Evolutionary conservation across 2,329 filamentous ascomycete genomes (phyloP), one percentile per base, ranked within the genome.

Genomic region (Ilyonectria mors-panacis): DNA sequence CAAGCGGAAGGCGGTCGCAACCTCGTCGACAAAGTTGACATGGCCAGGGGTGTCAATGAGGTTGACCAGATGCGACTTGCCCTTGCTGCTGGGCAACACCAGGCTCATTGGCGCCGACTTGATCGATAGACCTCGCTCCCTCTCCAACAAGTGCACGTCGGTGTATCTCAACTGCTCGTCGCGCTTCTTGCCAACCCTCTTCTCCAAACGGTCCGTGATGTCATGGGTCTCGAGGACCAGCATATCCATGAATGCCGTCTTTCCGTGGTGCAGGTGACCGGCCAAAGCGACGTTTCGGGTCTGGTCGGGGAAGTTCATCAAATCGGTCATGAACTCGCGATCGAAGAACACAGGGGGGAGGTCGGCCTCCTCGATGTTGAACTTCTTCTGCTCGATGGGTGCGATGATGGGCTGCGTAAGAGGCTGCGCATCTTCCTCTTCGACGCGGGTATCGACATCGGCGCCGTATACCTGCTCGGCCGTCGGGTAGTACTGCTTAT

Each of bases 401-500:
- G 93, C 94, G 78, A 99, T 93, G 68, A 99, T 98, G 35, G 96
- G 96, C 77, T 98, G 91, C 33, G 93, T 91, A 69, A 99, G 87
- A 53, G 95, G 93, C 80, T 99, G 96, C 66, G 95, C 93, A 85
- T 99, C 96, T 83, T 98, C 96, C 81, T 99, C 96, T 78, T 98
- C 93, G 42, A 99, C 95, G 81, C 97, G 84, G 1, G 95, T 96
- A 83, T 99, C 96, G 75, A 99, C 96, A 82, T 96, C 95, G 75
- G 91, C 88, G 59, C 96, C 96, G 79, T 98, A 99, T 47, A 97
- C 91, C 81, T 99, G 96, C 78, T 95, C 92, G 63, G 96, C 96
- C n/a, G 95, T 97, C 33, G 96, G 96, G 79, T 99, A 99, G 82
- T 99, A 99, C 80, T 98, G 96, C 82, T 99, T 99, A 84, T 99